Conservation (phyloP, 2,329 filamentous ascomycete species). For the Penicillium sp. region DNA sequence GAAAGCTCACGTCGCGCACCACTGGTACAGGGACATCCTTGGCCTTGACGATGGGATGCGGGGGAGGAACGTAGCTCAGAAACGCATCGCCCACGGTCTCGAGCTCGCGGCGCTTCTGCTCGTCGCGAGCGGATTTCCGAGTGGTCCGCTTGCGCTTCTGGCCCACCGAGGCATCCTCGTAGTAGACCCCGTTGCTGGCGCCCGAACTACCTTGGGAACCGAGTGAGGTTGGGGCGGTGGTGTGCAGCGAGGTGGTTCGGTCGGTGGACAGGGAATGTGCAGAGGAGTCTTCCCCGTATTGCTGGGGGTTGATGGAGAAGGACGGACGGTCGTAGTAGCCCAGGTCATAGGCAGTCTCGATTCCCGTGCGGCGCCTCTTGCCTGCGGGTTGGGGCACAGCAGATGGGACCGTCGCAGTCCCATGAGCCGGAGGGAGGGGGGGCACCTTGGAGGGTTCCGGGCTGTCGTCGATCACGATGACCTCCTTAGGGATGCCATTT, state of each 20-base stretch:
- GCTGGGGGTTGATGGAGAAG: slow-evolving; percentile 71
- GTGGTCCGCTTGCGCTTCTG: slow-evolving; percentile 86
- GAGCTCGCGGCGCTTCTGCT: slow-evolving; percentile 73
- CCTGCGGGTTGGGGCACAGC: slow-evolving; percentile 45
- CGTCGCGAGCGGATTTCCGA: slow-evolving; percentile 75
- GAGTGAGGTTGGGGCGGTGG: slow-evolving; percentile 84
- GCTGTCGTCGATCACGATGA: slow-evolving; percentile 75
- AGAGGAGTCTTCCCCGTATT: slow-evolving; percentile 63
- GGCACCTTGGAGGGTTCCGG: slow-evolving; percentile 44
- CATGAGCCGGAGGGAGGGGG: slow-evolving; percentile 20
- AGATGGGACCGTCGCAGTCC: slow-evolving; percentile 27
- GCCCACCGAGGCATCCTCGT: slow-evolving; percentile 66
- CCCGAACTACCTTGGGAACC: slow-evolving; percentile 60
- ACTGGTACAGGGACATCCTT: slow-evolving; percentile 67
- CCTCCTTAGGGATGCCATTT: slow-evolving; percentile 77
- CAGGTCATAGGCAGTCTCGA: slow-evolving; percentile 62
- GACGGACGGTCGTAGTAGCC: slow-evolving; percentile 68
- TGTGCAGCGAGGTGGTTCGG: slow-evolving; percentile 77
- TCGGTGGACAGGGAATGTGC: slow-evolving; percentile 77
- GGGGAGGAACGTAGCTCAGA: slow-evolving; percentile 78
- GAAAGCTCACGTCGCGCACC: slow-evolving; percentile 55
- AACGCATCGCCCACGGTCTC: slow-evolving; percentile 69
- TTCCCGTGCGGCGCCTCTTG: slow-evolving; percentile 72
- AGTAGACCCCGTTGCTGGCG: slow-evolving; percentile 57
- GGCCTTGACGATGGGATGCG: slow-evolving; percentile 85